Evolutionary conservation across 1,139 yeast species (phyloP).

Genomic region (Taphrina deformans): DNA sequence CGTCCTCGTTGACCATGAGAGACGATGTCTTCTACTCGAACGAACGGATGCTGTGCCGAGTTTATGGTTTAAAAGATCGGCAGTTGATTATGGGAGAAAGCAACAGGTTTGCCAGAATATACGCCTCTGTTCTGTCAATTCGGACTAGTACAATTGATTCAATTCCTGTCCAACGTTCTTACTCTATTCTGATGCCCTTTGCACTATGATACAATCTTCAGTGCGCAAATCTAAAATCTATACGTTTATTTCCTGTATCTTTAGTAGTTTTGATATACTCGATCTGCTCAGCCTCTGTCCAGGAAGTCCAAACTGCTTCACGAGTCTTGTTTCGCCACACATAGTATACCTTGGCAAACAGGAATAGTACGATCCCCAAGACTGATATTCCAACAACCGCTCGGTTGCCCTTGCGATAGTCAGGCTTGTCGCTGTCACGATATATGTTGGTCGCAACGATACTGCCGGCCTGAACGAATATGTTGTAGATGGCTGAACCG

Average conservation of each 20-base stretch:
- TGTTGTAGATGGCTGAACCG: slow-evolving; percentile 63
- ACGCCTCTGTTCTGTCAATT: no score
- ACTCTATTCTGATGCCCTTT: background rate
- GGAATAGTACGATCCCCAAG: slow-evolving; percentile 40
- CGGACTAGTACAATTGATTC: no score
- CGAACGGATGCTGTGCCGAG: no score
- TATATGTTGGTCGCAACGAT: slow-evolving; percentile 59
- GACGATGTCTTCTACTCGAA: no score
- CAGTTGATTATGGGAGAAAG: no score
- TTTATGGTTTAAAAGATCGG: no score
- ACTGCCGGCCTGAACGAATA: slow-evolving; percentile 58
- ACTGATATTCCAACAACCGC: slow-evolving; percentile 49
- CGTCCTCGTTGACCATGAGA: no score
- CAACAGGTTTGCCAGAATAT: no score
- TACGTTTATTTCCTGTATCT: slow-evolving; percentile 6
- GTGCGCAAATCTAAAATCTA: slow-evolving; percentile 6
- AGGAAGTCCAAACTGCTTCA: slow-evolving; percentile 52
- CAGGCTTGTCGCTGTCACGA: slow-evolving; percentile 58
- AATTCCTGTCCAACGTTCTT: no score
- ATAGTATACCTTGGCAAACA: slow-evolving; percentile 48
- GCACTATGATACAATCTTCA: no score
- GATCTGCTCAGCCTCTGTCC: slow-evolving; percentile 54
- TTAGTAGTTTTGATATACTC: slow-evolving; percentile 48
- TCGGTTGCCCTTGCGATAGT: slow-evolving; percentile 55
- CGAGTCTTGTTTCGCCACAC: slow-evolving; percentile 52